Evolutionary conservation across 2,329 filamentous ascomycete species (phyloP), one percentile per base, ranked within the genome.

Genomic region (Epichloe elymi): DNA sequence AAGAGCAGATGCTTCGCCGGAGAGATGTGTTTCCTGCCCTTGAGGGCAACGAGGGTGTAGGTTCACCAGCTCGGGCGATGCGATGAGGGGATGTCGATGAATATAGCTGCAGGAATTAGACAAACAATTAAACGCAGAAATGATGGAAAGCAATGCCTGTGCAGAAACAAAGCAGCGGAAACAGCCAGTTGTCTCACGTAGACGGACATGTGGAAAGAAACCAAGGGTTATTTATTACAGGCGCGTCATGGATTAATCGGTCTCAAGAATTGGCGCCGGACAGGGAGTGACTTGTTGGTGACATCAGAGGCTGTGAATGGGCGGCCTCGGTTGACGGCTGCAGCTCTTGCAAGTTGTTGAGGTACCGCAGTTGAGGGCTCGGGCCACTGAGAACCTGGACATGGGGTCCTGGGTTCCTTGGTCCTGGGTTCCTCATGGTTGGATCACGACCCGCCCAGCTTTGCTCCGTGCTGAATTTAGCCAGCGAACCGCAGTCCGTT

Each of bases 271-370:
- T 38, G n/a, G 41, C n/a, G 20, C 35, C 42, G 37, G 20, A 14
- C 11, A 17, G 38, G 35, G 23, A 3, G 17, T 38, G 17, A 44
- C 7, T 38, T 53, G 47, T 38, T 53, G 47, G 63, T 65, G 63
- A 66, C 64, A 66, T 66, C 63, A 65, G 63, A 59, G 64, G 63
- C 64, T 64, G 59, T 49, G 61, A 62, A 38, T 20, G 19, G 35
- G 11, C 20, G 30, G 33, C 40, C 6, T 20, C 14, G 30, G 19
- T 47, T 20, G 36, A 6, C 5, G 14, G n/a, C 17, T 20, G 44
- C 8, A 14, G n/a, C 10, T 19, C 23, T 26, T 26, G 7, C 23
- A 26, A 7, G 23, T 26, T 20, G 23, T 26, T 26, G 23, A 26
- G 23, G 23, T 26, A 7, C 23, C 23, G 23, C 23, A 6, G 6